These are phyloP conservation scores for Urtica urens DNA, from an alignment of 306 rosid species.

Conservation along the genomic window DNA sequence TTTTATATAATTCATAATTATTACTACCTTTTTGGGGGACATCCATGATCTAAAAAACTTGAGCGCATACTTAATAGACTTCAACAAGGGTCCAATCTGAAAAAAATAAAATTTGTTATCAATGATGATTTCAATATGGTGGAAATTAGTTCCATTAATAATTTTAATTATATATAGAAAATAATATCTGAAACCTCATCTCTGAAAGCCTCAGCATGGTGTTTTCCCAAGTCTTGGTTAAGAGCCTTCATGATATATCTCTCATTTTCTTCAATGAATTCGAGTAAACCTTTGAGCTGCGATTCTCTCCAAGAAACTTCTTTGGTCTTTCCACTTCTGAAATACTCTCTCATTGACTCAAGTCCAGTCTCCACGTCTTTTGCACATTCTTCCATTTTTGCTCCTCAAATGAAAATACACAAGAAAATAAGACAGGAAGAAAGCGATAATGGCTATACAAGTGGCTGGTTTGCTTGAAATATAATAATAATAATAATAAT, in stretches of 20 bases:
- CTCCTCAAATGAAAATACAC: background rate
- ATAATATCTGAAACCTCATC: constrained; percentile 45
- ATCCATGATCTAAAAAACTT: constrained; percentile 43
- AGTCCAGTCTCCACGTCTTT: constrained; percentile 25
- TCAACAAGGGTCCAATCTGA: constrained; percentile 48
- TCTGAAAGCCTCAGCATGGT: constrained; percentile 56
- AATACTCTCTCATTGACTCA: constrained; percentile 32
- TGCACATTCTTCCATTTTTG: background rate
- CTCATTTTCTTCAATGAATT: constrained; percentile 33
- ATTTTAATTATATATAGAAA: background rate
- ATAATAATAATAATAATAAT: too few relatives aligned
- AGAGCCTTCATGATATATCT: constrained; percentile 40
- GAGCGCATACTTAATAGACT: constrained; percentile 34
- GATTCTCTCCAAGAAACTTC: constrained; percentile 60
- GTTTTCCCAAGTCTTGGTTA: constrained; percentile 59
- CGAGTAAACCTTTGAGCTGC: constrained; percentile 43
- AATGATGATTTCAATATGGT: background rate
- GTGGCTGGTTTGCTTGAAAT: too few relatives aligned
- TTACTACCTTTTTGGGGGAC: constrained; percentile 38
- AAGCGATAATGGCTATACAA: too few relatives aligned
- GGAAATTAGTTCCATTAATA: background rate
- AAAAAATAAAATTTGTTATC: background rate
- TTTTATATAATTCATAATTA: background rate
- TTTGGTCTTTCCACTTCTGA: constrained; percentile 41
- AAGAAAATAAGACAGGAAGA: too few relatives aligned